Evolutionary conservation across 2,329 filamentous ascomycete species (phyloP).

Genomic region (Dothistroma septosporum): DNA sequence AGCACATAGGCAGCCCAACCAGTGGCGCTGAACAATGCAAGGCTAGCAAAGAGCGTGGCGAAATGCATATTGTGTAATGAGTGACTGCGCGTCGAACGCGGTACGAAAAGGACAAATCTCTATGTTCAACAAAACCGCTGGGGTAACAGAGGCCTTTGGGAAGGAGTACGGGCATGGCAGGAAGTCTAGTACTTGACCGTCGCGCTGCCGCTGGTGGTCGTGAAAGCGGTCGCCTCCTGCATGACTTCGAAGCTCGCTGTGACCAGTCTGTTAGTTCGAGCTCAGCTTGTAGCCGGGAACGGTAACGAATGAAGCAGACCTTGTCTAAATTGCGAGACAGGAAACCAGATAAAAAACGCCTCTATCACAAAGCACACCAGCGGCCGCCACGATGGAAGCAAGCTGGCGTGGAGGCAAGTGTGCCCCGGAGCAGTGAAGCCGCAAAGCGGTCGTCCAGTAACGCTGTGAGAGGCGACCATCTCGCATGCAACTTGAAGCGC

Average conservation of each 20-base stretch:
- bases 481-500: background rate
- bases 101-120: conserved; percentile 3
- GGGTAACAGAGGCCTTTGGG: background rate
- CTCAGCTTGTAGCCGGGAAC: background rate
- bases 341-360: background rate
- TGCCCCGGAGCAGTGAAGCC: conserved; percentile 1
- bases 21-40: conserved; percentile 25
- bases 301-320: background rate
- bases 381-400: background rate
- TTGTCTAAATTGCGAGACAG: background rate
- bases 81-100: conserved; percentile 11
- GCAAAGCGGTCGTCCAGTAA: background rate
- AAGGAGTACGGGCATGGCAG: background rate
- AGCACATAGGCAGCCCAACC: conserved; percentile 35
- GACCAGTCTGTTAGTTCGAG: background rate
- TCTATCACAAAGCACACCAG: background rate
- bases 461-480: background rate
- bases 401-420: background rate
- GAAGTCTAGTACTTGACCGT: background rate
- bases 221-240: background rate
- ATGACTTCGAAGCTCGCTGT: background rate
- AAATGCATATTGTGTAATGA: conserved; percentile 24
- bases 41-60: conserved; percentile 17
- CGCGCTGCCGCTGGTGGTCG: background rate
- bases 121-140: background rate